These are phyloP conservation scores for Garcia nutans DNA, from an alignment of 345 rosid species.

Conservation along the genomic window DNA sequence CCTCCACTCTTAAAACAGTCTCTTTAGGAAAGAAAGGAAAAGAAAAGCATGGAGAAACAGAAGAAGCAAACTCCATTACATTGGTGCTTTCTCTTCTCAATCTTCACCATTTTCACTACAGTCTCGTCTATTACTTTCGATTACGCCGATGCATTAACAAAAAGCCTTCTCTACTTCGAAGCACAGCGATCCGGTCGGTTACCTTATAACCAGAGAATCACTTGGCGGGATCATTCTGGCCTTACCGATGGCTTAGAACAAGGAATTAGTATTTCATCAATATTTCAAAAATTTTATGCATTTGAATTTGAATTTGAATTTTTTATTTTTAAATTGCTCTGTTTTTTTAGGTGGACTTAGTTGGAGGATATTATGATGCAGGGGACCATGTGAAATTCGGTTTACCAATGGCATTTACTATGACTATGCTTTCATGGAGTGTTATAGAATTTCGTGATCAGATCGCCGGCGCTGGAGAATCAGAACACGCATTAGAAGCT, in stretches of 20 bases:
- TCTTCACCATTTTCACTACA: slow-evolving; percentile 10
- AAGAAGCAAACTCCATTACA: neutral
- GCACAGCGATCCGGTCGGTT: slow-evolving; percentile 38
- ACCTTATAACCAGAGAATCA: slow-evolving; percentile 30
- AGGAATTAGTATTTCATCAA: slow-evolving; percentile 18
- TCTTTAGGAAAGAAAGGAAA: slow-evolving; percentile 1
- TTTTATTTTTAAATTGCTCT: neutral
- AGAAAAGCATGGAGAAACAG: slow-evolving; percentile 18
- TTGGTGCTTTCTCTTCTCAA: slow-evolving; percentile 17
- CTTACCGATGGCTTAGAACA: slow-evolving; percentile 37
- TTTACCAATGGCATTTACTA: slow-evolving; percentile 30
- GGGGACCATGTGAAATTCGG: slow-evolving; percentile 40
- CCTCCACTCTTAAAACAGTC: slow-evolving; percentile 15
- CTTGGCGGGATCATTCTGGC: slow-evolving; percentile 39
- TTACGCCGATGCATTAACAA: slow-evolving; percentile 30
- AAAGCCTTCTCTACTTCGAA: slow-evolving; percentile 38
- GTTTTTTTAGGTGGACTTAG: slow-evolving; percentile 28
- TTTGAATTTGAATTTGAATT: neutral
- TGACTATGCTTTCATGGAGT: slow-evolving; percentile 36
- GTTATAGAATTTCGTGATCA: slow-evolving; percentile 27
- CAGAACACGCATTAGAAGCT: slow-evolving; percentile 27
- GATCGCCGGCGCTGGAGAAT: slow-evolving; percentile 29
- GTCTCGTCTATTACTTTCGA: neutral
- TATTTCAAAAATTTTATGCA: neutral
- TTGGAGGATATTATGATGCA: slow-evolving; percentile 38